A percentile compares a stretch with the other conserved stretches of the same genome.
These are phyloP conservation scores for Penicillium chermesinum DNA, from an alignment of 495 filamentous ascomycete genomes.

Conservation along the genomic window DNA sequence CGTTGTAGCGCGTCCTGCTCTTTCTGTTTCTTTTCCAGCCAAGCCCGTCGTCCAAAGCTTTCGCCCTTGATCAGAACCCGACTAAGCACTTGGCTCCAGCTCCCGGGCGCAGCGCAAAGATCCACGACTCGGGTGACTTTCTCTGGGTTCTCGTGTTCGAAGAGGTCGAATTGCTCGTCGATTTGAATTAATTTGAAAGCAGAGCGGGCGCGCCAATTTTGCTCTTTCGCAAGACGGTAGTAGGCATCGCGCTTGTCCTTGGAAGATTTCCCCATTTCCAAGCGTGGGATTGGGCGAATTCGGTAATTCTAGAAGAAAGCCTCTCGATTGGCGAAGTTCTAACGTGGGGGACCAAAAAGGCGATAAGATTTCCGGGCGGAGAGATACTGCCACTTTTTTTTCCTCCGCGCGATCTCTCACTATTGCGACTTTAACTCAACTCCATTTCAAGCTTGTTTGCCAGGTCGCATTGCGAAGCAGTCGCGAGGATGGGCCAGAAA, in stretches of 20 bases:
- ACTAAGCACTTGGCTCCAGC: slow-evolving; percentile 94
- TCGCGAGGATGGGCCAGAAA: slow-evolving; percentile 38
- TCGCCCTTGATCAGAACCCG: slow-evolving; percentile 89
- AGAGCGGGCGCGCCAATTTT: slow-evolving; percentile 93
- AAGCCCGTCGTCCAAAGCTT: slow-evolving; percentile 75
- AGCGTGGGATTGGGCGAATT: not conserved
- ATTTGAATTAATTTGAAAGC: slow-evolving; percentile 97
- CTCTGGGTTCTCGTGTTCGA: slow-evolving; percentile 54
- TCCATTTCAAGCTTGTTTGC: slow-evolving; percentile 1
- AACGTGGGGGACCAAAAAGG: slow-evolving; percentile 24
- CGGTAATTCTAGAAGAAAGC: not conserved
- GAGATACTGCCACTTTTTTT: slow-evolving; percentile 40
- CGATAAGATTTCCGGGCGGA: slow-evolving; percentile 40
- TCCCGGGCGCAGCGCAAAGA: slow-evolving; percentile 91
- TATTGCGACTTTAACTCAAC: slow-evolving; percentile 4
- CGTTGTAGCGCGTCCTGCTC: slow-evolving; percentile 41
- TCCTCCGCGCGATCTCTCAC: slow-evolving; percentile 16
- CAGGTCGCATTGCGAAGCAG: not conserved
- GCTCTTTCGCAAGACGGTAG: slow-evolving; percentile 95
- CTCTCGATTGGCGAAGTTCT: slow-evolving; percentile 17
- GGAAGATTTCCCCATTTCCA: slow-evolving; percentile 87
- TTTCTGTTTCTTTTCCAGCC: slow-evolving; percentile 71
- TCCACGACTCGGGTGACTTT: slow-evolving; percentile 90
- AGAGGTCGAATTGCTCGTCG: slow-evolving; percentile 94
- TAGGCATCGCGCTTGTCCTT: slow-evolving; percentile 99